Percentiles rank a stretch among this genome's conserved stretches.
Conservation (phyloP, 2,329 filamentous ascomycete genomes). For the Elsinoe batatas region DNA sequence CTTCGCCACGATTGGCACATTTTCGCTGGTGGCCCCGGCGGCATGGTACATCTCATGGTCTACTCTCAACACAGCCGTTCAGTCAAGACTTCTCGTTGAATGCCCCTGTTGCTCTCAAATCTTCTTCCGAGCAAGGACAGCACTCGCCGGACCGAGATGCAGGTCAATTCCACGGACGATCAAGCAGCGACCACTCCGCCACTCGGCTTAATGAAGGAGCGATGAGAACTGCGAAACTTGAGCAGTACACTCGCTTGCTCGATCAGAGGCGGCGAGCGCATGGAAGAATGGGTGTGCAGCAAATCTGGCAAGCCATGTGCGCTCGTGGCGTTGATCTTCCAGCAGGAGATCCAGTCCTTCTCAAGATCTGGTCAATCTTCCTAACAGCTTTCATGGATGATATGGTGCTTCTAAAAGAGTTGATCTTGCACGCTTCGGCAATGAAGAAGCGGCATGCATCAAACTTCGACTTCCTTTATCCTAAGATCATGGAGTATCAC, state of each 20-base stretch:
- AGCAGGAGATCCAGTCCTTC: conserved; percentile 28
- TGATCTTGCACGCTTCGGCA: conserved; percentile 33
- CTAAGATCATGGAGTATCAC: conserved; percentile 33
- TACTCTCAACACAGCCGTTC: not conserved
- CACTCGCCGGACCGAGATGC: too few relatives aligned
- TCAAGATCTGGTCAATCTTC: conserved; percentile 38
- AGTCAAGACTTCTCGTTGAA: not conserved
- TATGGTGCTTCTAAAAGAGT: conserved; percentile 25
- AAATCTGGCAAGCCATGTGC: conserved; percentile 35
- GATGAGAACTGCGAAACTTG: not conserved
- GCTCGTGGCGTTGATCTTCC: conserved; percentile 32
- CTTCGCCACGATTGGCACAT: conserved; percentile 9
- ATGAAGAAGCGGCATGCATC: conserved; percentile 31
- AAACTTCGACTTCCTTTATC: conserved; percentile 34
- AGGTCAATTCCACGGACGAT: too few relatives aligned
- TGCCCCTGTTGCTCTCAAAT: not conserved
- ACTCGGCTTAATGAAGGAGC: too few relatives aligned
- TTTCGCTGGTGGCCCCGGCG: conserved; percentile 12
- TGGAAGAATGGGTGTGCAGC: conserved; percentile 32
- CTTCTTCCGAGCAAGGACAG: too few relatives aligned
- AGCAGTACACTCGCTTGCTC: not conserved
- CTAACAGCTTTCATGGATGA: conserved; percentile 30
- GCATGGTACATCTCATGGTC: not conserved
- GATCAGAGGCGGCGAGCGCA: conserved; percentile 18
- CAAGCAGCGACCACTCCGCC: too few relatives aligned